phyloP scores from a whole-genome alignment of 495 filamentous ascomycete genomes.

The Talaromyces thailandensis region DNA sequence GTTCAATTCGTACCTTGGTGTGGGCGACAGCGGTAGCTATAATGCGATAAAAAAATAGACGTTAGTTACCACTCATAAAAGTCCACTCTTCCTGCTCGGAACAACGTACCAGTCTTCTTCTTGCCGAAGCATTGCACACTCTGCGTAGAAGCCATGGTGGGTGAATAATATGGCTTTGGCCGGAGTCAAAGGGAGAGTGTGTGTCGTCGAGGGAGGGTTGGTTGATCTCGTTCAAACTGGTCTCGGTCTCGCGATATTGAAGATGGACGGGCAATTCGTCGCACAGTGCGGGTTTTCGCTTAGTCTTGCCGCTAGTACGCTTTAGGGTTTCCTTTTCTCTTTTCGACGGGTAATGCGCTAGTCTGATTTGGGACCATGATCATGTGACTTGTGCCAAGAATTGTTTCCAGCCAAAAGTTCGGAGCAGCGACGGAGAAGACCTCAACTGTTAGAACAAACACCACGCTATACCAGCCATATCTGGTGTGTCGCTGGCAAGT shows the following conservation, averaged over 20 bases:
- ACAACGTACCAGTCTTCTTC: conserved; percentile 66
- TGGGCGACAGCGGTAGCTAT: conserved; percentile 80
- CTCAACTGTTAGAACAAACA: neutral
- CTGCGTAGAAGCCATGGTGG: conserved; percentile 70
- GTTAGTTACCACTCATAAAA: conserved; percentile 8
- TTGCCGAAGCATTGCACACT: conserved; percentile 94
- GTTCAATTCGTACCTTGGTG: conserved; percentile 67
- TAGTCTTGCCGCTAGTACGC: conserved; percentile 24
- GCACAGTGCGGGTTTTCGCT: conserved; percentile 35
- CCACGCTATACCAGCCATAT: neutral
- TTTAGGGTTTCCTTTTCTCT: conserved; percentile 9
- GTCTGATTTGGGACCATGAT: conserved; percentile 12
- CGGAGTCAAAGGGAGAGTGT: conserved; percentile 37
- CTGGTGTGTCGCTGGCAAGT: neutral
- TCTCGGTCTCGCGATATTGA: conserved; percentile 11
- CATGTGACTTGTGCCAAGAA: conserved; percentile 14
- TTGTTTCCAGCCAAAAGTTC: neutral
- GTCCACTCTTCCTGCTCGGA: neutral
- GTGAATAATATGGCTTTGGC: conserved; percentile 38
- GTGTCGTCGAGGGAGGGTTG: conserved; percentile 15
- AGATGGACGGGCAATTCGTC: conserved; percentile 12
- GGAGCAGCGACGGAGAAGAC: neutral
- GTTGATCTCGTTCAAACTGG: conserved; percentile 10
- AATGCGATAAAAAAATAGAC: conserved; percentile 13
- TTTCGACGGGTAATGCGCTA: conserved; percentile 8